These are phyloP conservation scores for Yamadazyma sp. DNA, from an alignment of 805 yeast genomes.

Conservation along the genomic window DNA sequence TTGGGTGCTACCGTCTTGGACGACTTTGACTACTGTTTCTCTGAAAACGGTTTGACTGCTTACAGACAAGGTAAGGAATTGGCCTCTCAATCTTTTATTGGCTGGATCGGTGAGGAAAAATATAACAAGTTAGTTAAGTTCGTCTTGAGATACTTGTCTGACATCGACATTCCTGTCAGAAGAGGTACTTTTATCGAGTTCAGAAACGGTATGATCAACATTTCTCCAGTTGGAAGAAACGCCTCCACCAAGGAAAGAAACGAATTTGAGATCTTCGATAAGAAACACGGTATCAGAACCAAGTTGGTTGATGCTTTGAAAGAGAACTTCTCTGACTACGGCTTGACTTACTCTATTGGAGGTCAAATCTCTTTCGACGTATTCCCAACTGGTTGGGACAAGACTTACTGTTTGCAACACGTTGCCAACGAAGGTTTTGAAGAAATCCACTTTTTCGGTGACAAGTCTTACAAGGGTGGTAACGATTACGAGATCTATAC, in stretches of 20 bases:
- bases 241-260: slow-evolving; percentile 92
- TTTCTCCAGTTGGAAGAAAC: slow-evolving; percentile 98
- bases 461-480: slow-evolving; percentile 96
- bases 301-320: slow-evolving; percentile 82
- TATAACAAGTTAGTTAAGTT: slow-evolving; percentile 87
- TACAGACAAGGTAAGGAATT: slow-evolving; percentile 85
- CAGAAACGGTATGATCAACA: slow-evolving; percentile 99
- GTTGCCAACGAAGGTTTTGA: slow-evolving; percentile 82
- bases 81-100: slow-evolving; percentile 90
- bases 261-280: slow-evolving; percentile 86
- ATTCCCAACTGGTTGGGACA: slow-evolving; percentile 99
- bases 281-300: slow-evolving; percentile 76
- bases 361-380: slow-evolving; percentile 99
- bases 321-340: slow-evolving; percentile 77
- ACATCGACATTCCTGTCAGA: slow-evolving; percentile 89
- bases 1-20: slow-evolving; percentile 74
- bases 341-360: slow-evolving; percentile 95
- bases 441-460: slow-evolving; percentile 96
- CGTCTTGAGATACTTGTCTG: slow-evolving; percentile 79
- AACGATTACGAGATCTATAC: slow-evolving; percentile 95
- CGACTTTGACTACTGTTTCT: slow-evolving; percentile 92
- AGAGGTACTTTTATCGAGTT: slow-evolving; percentile 98
- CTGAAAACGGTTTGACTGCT: slow-evolving; percentile 98
- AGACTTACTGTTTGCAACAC: slow-evolving; percentile 95
- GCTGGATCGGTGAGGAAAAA: slow-evolving; percentile 93